A percentile compares a stretch with the other conserved stretches of the same genome.
These are phyloP conservation scores for Fusarium pilosicola DNA, from an alignment of 2,329 filamentous ascomycete genomes.

Conservation along the genomic window DNA sequence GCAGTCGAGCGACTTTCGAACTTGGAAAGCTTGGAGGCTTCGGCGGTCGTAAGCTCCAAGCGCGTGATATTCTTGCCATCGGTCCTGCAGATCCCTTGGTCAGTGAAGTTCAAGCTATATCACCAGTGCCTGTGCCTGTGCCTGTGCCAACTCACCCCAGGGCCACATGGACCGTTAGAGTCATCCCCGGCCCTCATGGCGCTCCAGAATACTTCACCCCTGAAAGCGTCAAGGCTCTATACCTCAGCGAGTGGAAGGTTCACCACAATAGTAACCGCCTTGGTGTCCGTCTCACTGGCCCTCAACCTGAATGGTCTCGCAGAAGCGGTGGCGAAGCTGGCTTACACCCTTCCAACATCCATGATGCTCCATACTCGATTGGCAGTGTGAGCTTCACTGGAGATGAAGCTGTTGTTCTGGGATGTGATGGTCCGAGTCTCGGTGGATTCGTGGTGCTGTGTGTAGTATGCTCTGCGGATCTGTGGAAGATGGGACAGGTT, in stretches of 20 bases:
- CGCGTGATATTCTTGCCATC: slow-evolving; percentile 46
- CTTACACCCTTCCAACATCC: slow-evolving; percentile 55
- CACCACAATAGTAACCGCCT: slow-evolving; percentile 55
- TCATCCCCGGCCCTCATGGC: slow-evolving; percentile 53
- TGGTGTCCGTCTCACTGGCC: slow-evolving; percentile 52
- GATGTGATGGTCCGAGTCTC: slow-evolving; percentile 53
- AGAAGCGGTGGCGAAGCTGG: slow-evolving; percentile 51
- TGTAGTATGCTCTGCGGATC: slow-evolving; percentile 50
- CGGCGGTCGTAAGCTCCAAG: slow-evolving; percentile 47
- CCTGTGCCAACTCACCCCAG: slow-evolving; percentile 42
- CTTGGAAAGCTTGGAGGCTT: slow-evolving; percentile 49
- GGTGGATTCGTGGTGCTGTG: slow-evolving; percentile 55
- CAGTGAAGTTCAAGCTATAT: not conserved
- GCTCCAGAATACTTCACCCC: slow-evolving; percentile 51
- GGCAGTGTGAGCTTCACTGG: slow-evolving; percentile 57
- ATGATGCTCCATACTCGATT: slow-evolving; percentile 53
- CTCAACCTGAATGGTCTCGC: slow-evolving; percentile 52
- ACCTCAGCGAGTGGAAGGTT: slow-evolving; percentile 50
- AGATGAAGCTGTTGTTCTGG: slow-evolving; percentile 53
- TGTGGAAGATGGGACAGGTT: slow-evolving; percentile 56
- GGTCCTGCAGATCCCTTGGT: not conserved
- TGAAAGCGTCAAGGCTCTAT: slow-evolving; percentile 46
- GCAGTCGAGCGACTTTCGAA: slow-evolving; percentile 48
- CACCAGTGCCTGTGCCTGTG: slow-evolving; percentile 31
- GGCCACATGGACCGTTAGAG: slow-evolving; percentile 46